Conservation (phyloP, 73 alveolate species). For the Paramecium octaurelia region DNA sequence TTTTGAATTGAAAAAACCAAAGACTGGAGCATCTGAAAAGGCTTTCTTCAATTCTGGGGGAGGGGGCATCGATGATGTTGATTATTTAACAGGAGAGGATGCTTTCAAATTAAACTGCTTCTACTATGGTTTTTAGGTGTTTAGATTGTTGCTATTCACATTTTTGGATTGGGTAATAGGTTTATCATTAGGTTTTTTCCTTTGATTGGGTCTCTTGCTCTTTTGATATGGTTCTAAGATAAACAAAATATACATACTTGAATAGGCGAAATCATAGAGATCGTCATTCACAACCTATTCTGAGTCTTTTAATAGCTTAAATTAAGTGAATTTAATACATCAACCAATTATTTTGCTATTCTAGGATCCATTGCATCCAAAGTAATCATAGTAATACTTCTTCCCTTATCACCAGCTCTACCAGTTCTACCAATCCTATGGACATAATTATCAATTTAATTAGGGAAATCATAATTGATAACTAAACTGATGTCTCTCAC, state of each 20-base stretch:
- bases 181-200: background rate
- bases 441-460: slow-evolving; percentile 87
- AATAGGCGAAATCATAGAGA: slow-evolving; percentile 54
- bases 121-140: background rate
- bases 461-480: slow-evolving; percentile 93
- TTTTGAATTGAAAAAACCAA: slow-evolving; percentile 16
- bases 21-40: background rate
- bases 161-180: background rate
- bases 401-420: slow-evolving; percentile 90
- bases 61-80: background rate
- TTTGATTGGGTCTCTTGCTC: background rate
- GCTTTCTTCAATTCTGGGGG: slow-evolving; percentile 31
- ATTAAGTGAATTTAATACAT: slow-evolving; percentile 14
- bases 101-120: background rate
- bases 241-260: background rate
- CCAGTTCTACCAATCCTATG: slow-evolving; percentile 97
- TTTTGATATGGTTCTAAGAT: background rate
- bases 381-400: slow-evolving; percentile 66
- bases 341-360: slow-evolving; percentile 53
- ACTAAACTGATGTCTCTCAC: slow-evolving; percentile 82
- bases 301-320: slow-evolving; percentile 42
- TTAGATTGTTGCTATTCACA: background rate
- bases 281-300: slow-evolving; percentile 63
- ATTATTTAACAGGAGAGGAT: background rate
- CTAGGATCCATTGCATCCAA: slow-evolving; percentile 62